phyloP scores from a whole-genome alignment of 139 green algal species.

The Micractinium sp. region DNA sequence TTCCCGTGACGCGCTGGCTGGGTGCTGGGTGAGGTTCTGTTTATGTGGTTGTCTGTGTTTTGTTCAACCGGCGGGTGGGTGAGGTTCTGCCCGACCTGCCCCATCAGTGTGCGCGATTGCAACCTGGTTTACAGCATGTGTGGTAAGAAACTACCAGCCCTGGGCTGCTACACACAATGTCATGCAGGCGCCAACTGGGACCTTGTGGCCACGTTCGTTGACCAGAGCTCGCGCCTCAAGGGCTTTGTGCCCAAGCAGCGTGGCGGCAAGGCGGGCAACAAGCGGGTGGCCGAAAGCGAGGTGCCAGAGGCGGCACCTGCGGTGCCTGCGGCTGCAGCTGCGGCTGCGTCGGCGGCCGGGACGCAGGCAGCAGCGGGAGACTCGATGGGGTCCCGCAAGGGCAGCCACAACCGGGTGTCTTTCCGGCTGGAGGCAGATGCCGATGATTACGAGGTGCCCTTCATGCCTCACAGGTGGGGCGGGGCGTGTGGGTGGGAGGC shows the following conservation, averaged over 20 bases:
- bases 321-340: neutral
- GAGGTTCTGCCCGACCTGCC: no score
- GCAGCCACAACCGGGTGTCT: neutral
- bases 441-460: slow-evolving; percentile 10
- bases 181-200: slow-evolving; percentile 74
- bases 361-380: neutral
- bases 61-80: no score
- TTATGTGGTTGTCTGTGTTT: no score
- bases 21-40: no score
- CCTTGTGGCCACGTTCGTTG: slow-evolving; percentile 58
- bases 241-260: neutral
- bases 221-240: neutral
- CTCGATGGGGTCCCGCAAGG: neutral
- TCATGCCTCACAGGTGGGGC: neutral
- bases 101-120: no score
- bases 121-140: no score
- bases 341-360: neutral
- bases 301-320: neutral
- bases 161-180: no score
- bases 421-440: neutral
- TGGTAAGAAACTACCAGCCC: no score
- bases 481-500: neutral
- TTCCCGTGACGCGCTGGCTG: no score
- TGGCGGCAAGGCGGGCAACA: neutral
- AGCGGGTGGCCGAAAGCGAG: neutral